Base-by-base conservation (phyloP, 2,329 filamentous ascomycete genomes). In the Ceratocystis smalleyi region DNA sequence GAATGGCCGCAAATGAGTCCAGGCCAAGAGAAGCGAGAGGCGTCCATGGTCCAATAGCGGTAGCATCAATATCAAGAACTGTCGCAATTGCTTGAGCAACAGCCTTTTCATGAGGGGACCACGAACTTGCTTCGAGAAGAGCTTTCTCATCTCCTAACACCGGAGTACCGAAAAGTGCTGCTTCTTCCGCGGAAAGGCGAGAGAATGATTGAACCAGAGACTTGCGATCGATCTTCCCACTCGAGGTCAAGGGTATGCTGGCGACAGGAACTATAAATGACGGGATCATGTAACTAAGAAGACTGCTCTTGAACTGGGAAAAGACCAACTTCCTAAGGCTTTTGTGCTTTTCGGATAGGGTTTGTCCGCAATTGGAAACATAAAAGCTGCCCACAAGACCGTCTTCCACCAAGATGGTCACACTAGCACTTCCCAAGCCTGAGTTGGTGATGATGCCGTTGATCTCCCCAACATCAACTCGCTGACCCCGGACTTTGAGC, bases 1-100 rank as follows among this genome's bases (percentile, higher is more conserved):
- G 75, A 67, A 96, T 95, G 0, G 88, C 89, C 6, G 86, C 87
- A 30, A 96, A 83, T 0, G 91, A 95, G 71, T 96, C 90, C 5
- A 96, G 73, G 0, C 91, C 91, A 2, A 95, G 73, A n/a, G 80
- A 82, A 64, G 87, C 84, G 67, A 96, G 87, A 0, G 90, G 89
- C 0, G 84, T 86, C 74, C 84, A 85, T 40, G 81, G 81, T 8
- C 74, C 75, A 45, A 95, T 77, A 0, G 77, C 73, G 0, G 71
- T 69, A 2, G 70, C 65, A 0, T 80, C 70, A 0, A 82, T 70
- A 0, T 74, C 71, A 1, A 86, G 76, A 0, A 79, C 74, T 4
- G 77, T 69, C 0, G 81, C 75, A 5, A 95, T 73, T 1, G 79
- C 74, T 0, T 75, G 68, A 0, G 81, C 82, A 63, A 95, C 77